Base-by-base conservation (phyloP, 2,329 filamentous ascomycete species). In the Diplodia mutila region DNA sequence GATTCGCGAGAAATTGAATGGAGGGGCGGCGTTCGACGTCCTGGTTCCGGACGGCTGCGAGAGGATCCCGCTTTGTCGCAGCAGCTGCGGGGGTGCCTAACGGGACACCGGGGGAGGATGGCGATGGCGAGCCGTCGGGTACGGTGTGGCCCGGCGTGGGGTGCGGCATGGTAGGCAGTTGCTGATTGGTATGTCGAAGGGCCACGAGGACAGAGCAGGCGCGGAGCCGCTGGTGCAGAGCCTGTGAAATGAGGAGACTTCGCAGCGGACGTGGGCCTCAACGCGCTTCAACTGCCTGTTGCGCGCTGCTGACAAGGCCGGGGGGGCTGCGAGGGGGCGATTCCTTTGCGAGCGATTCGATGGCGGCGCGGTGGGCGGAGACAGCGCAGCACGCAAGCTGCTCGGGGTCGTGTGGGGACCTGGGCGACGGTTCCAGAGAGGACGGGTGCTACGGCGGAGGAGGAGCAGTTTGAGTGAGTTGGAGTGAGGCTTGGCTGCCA, bases 1-100 rank as follows among this genome's bases (percentile, higher is more conserved):
- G 68, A 57, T 78, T 76, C 34, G 76, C 68, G 53, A 76, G 70
- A 67, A 80, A 80, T 69, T 80, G 78, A 34, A 80, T 77, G 7
- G 77, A 78, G 21, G 77, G 74, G n/a, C 77, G 76, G 34, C 78
- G 75, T 64, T 70, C 69, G 59, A 74, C 76, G 25, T 76, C 66
- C 27, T 67, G 69, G 27, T 59, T 29, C 18, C 32, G 61, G 14
- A 67, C 37, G 53, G 71, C 70, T n/a, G 73, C 72, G 29, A 73
- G 67, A 48, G 74, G 72, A 52, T 73, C 75, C 71, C 70, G 76
- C 69, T 72, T 72, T 32, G 69, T 70, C 65, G 69, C 70, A 65
- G 70, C 66, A 37, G 63, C 57, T 57, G 64, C 52, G 27, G 64
- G 49, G 34, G 63, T 25, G 23, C 39, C 48, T 46, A 59, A 52